A percentile compares a stretch with the other conserved stretches of the same genome.
Conservation (phyloP, 1,284 basidiomycete genomes). For the Sanguinoderma infundibulare region DNA sequence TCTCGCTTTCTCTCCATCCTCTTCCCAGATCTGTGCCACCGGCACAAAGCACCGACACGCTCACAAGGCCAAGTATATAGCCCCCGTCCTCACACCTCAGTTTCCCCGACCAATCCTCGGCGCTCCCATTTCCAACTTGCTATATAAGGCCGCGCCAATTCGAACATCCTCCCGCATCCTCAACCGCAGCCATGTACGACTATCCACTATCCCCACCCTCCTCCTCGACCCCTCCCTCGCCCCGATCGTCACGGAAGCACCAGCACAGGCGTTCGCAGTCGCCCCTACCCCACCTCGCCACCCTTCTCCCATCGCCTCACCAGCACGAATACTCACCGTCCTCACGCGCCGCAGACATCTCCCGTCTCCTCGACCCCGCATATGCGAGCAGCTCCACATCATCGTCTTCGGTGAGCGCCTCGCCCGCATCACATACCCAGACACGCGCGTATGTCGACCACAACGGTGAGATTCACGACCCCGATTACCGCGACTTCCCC, state of each 20-base stretch:
- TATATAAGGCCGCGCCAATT: conserved; percentile 11
- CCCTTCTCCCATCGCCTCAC: conserved; percentile 32
- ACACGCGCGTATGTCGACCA: conserved; percentile 58
- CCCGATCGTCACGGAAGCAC: conserved; percentile 14
- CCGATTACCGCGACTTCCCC: conserved; percentile 69
- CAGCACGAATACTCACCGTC: conserved; percentile 38
- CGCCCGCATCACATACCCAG: conserved; percentile 36
- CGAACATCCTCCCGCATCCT: conserved; percentile 9
- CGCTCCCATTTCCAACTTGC: conserved; percentile 19
- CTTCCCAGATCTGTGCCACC: conserved; percentile 5
- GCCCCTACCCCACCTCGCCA: conserved; percentile 33
- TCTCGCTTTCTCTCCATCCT: conserved; percentile 2
- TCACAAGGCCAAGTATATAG: conserved; percentile 13
- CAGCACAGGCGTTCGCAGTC: conserved; percentile 30
- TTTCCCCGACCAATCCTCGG: conserved; percentile 20
- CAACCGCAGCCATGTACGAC: conserved; percentile 28
- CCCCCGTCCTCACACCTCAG: conserved; percentile 6
- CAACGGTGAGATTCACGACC: conserved; percentile 67
- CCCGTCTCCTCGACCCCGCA: conserved; percentile 65
- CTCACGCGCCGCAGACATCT: conserved; percentile 53
- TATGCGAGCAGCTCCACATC: conserved; percentile 49
- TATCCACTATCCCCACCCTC: conserved; percentile 15
- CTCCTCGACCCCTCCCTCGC: conserved; percentile 24
- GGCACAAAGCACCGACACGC: conserved; percentile 16
- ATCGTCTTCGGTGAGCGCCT: conserved; percentile 32